Evolutionary conservation across 495 filamentous ascomycete species (phyloP), one percentile per base, ranked within the genome.

Genomic region (Cercophora newfieldiana): DNA sequence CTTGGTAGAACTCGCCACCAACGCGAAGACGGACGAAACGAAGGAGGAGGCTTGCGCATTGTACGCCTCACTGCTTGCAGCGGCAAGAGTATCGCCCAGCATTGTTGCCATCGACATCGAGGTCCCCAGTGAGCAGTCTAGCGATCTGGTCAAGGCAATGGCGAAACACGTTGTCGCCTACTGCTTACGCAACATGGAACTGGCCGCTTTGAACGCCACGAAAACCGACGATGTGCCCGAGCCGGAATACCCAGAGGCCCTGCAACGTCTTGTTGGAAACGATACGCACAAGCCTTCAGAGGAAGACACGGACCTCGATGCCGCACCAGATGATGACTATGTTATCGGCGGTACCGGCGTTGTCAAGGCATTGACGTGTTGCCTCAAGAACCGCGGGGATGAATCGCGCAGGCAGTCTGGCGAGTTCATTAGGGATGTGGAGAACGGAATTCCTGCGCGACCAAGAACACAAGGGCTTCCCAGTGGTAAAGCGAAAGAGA

Each of bases 301-400:
- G 77, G 31, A 81, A 59, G 85, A 91, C 48, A 86, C 88, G 31
- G 85, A 90, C 28, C 86, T 89, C 62, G 89, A 90, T 3, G 83
- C 87, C 19, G 90, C 92, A 26, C 91, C 94, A 1, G 92, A 96
- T 68, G 90, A 96, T 53, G 92, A 97, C 72, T 97, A 98, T 76
- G 92, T 98, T 47, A 93, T 99, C 71, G 93, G 94, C 44, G 94
- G 94, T 21, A 97, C 94, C 0, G 95, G 94, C 66, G 91, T 99
- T 0, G 95, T 97, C 33, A 96, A 97, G 76, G 94, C 93, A 24
- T 80, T 99, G 60, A 90, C 92, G 54, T 93, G 96, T 53, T 96
- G 93, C 69, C 83, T 99, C 31, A 88, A 90, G 61, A 96, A 96
- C 68, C 85, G 86, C 69, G 85, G 81, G 14, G 82, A 83, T 50